Conservation (phyloP, 495 filamentous ascomycete genomes). For the Evansstolkia leycettana region DNA sequence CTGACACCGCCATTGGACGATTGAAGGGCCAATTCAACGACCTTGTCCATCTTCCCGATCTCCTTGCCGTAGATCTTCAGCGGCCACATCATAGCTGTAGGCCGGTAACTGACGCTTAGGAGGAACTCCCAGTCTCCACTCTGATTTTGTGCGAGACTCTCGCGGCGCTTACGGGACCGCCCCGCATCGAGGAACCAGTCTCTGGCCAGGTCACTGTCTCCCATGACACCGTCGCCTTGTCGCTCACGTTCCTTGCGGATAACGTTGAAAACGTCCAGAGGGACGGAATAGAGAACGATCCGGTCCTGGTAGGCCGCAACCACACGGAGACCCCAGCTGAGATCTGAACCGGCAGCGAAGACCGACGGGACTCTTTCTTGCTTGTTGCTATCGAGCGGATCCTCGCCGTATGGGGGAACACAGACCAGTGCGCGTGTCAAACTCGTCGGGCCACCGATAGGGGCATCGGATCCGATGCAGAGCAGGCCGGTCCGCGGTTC, state of each 20-base stretch:
- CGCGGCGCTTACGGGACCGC: constrained; percentile 15
- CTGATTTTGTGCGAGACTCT: constrained; percentile 23
- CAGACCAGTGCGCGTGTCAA: constrained; percentile 31
- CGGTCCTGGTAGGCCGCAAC: constrained; percentile 43
- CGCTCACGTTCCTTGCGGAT: constrained; percentile 25
- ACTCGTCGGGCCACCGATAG: constrained; percentile 41
- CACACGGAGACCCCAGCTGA: constrained; percentile 50
- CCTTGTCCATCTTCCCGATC: constrained; percentile 22
- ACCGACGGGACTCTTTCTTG: constrained; percentile 31
- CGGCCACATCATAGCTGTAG: constrained; percentile 28
- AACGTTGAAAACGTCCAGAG: constrained; percentile 45
- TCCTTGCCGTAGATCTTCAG: constrained; percentile 33
- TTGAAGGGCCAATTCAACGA: constrained; percentile 27
- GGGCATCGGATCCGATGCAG: constrained; percentile 57
- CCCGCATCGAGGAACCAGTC: constrained; percentile 24
- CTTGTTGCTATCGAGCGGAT: constrained; percentile 20
- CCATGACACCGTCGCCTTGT: constrained; percentile 24
- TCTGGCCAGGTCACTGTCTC: constrained; percentile 19
- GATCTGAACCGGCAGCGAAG: constrained; percentile 48
- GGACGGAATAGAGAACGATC: constrained; percentile 51
- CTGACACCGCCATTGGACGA: constrained; percentile 22
- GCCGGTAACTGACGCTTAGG: constrained; percentile 21
- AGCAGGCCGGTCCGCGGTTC: constrained; percentile 47
- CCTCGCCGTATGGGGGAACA: constrained; percentile 20
- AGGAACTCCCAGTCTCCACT: constrained; percentile 31